Evolutionary conservation across 2,329 filamentous ascomycete species (phyloP).

Genomic region (Emergomyces africanus): DNA sequence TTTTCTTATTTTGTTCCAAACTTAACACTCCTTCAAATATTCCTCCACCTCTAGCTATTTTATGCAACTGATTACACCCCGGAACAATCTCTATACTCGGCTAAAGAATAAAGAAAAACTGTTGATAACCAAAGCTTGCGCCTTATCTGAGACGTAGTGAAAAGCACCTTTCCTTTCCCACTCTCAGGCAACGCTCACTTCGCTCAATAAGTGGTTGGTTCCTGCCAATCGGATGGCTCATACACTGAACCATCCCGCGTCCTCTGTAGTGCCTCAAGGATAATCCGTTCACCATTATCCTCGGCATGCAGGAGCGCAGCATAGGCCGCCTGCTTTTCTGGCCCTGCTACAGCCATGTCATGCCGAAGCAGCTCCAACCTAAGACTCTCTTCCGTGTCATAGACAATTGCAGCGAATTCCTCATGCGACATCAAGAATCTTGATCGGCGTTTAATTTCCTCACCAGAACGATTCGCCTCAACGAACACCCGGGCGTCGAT

Average conservation of each 20-base stretch:
- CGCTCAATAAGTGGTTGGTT: background rate
- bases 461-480: conserved; percentile 8
- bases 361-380: conserved; percentile 2
- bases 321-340: background rate
- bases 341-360: conserved; percentile 1
- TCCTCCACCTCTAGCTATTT: background rate
- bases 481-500: conserved; percentile 11
- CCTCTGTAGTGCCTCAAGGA: background rate
- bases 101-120: background rate
- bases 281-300: background rate
- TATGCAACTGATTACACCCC: background rate
- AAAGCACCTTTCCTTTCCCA: background rate
- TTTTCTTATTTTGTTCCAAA: background rate
- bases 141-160: background rate
- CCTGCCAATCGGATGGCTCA: background rate
- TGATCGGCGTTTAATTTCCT: conserved; percentile 6
- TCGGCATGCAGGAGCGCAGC: background rate
- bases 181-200: background rate
- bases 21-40: background rate
- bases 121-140: background rate
- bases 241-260: background rate
- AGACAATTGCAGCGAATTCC: conserved; percentile 4
- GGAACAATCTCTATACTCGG: background rate
- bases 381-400: conserved; percentile 3
- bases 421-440: conserved; percentile 9